Evolutionary conservation across 192 early-diverging fungal species (phyloP).

Genomic region (Rhizophagus prolifer): DNA sequence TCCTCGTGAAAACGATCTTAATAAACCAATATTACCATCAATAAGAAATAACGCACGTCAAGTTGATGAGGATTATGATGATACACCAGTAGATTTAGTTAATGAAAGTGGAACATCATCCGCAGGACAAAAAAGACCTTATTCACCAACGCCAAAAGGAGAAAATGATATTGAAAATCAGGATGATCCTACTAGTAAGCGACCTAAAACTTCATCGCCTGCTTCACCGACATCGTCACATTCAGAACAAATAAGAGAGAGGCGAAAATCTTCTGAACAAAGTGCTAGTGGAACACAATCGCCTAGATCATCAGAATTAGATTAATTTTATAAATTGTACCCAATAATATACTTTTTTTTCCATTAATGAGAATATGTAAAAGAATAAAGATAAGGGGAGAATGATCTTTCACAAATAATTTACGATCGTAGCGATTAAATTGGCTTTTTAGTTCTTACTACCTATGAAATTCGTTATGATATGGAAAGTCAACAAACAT

Average conservation of each 20-base stretch:
- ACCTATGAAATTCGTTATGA: background rate
- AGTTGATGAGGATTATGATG: conserved; percentile 31
- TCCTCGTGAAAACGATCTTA: conserved; percentile 7
- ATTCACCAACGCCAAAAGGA: conserved; percentile 8
- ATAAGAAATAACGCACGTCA: background rate
- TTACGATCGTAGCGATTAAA: background rate
- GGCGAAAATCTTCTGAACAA: conserved; percentile 28
- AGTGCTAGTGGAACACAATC: conserved; percentile 26
- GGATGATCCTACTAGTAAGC: conserved; percentile 12
- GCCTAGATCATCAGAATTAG: background rate
- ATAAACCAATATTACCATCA: conserved; percentile 16
- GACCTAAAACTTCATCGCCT: conserved; percentile 12
- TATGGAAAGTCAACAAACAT: background rate
- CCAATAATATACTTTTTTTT: background rate
- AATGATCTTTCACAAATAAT: background rate
- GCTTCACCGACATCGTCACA: background rate
- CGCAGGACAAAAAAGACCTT: conserved; percentile 13
- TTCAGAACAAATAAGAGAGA: conserved; percentile 16
- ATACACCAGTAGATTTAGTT: background rate
- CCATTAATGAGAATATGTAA: background rate
- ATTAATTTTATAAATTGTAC: background rate
- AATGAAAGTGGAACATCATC: background rate
- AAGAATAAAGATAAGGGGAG: too few relatives aligned
- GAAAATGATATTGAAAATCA: conserved; percentile 12
- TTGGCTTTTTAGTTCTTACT: background rate